These are phyloP conservation scores for Pseudevernia furfuracea DNA, from an alignment of 495 filamentous ascomycete species.

Conservation along the genomic window DNA sequence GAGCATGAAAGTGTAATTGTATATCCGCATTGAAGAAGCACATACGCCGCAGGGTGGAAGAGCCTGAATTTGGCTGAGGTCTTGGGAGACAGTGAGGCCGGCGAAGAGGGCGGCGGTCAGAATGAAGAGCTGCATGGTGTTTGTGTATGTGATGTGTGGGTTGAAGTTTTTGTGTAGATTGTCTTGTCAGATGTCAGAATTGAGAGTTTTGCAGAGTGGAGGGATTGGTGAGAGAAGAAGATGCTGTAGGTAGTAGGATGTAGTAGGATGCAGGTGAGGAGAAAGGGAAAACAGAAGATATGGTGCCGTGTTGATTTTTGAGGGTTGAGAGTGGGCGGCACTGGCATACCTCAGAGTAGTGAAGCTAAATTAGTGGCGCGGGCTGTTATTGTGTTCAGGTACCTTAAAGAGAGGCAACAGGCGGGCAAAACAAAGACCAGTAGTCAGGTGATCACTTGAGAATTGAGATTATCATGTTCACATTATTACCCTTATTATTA, in stretches of 20 bases:
- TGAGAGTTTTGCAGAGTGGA: slow-evolving; percentile 1
- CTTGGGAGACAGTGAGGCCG: slow-evolving; percentile 20
- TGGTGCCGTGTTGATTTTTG: background rate
- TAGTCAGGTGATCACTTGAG: background rate
- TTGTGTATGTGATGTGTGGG: background rate
- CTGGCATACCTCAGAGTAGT: background rate
- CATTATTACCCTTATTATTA: too few relatives aligned
- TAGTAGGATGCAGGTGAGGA: slow-evolving; percentile 3
- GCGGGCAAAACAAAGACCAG: slow-evolving; percentile 3
- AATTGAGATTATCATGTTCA: background rate
- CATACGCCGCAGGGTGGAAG: slow-evolving; percentile 27
- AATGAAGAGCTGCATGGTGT: slow-evolving; percentile 21
- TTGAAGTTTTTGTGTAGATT: background rate
- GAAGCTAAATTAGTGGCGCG: slow-evolving; percentile 3
- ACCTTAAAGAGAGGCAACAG: too few relatives aligned
- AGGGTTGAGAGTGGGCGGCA: background rate
- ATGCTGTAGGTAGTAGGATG: slow-evolving; percentile 1
- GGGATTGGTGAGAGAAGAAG: background rate
- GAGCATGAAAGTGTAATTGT: background rate
- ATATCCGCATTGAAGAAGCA: background rate
- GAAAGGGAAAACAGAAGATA: background rate
- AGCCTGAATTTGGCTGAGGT: slow-evolving; percentile 16
- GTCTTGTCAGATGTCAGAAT: background rate
- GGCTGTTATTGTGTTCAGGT: background rate
- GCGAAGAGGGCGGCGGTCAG: slow-evolving; percentile 22